Percentiles rank a stretch among this genome's conserved stretches.
Evolutionary conservation across 768 basidiomycete genomes (phyloP).

Genomic region (Nevesoporus exiguus): DNA sequence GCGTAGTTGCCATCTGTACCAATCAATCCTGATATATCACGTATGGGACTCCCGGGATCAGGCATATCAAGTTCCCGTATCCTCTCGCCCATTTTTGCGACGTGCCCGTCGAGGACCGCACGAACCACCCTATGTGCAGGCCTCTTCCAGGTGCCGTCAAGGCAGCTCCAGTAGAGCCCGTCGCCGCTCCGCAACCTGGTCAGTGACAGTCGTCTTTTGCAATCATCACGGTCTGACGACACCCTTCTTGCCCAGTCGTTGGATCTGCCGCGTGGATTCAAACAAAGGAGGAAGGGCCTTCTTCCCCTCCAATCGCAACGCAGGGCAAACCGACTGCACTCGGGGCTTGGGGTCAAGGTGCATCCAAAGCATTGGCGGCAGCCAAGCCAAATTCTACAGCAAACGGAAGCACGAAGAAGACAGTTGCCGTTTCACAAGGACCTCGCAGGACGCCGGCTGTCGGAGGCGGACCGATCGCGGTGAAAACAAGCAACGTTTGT

Average conservation of each 20-base stretch:
- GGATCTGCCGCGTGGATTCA: conserved; percentile 27
- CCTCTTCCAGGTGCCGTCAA: conserved; percentile 38
- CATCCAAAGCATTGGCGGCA: conserved; percentile 5
- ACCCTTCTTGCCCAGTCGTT: conserved; percentile 21
- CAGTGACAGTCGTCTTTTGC: conserved; percentile 1
- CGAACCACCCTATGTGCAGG: conserved; percentile 39
- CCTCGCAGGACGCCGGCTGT: conserved; percentile 22
- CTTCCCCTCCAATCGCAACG: neutral
- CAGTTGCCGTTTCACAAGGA: conserved; percentile 3
- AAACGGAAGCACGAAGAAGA: conserved; percentile 22
- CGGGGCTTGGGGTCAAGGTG: conserved; percentile 20
- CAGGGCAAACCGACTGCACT: neutral
- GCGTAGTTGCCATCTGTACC: neutral
- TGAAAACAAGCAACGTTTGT: conserved; percentile 31
- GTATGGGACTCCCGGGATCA: conserved; percentile 7
- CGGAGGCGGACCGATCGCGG: conserved; percentile 24
- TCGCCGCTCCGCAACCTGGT: conserved; percentile 33
- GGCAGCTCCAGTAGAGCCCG: conserved; percentile 20
- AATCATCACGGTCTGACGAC: conserved; percentile 4
- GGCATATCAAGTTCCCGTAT: conserved; percentile 38
- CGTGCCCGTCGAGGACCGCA: conserved; percentile 38
- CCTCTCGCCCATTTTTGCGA: conserved; percentile 38
- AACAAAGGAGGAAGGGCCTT: conserved; percentile 10
- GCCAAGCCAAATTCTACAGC: conserved; percentile 15
- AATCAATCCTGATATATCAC: neutral